These are phyloP conservation scores for Clarireedia paspali DNA, from an alignment of 2,329 filamentous ascomycete genomes.

Conservation along the genomic window DNA sequence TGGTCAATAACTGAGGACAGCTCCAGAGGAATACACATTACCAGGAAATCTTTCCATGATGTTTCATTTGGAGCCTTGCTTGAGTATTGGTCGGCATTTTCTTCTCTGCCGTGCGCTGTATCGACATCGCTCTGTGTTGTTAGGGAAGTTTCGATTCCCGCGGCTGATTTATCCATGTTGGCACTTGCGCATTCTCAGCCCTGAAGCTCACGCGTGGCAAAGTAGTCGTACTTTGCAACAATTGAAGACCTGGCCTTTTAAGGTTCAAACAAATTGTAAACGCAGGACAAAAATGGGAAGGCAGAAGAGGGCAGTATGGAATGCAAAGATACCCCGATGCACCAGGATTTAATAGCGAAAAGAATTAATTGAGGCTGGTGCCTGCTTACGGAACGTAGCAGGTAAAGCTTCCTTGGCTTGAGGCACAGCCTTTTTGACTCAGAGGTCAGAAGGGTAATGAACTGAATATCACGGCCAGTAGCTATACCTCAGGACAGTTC, in stretches of 20 bases:
- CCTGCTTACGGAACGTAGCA: too few relatives aligned
- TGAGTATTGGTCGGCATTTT: neutral
- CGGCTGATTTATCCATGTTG: neutral
- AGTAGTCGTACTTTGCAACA: neutral
- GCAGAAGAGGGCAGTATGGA: too few relatives aligned
- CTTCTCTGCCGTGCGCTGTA: neutral
- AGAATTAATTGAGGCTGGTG: too few relatives aligned
- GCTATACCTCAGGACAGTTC: too few relatives aligned
- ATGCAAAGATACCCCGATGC: too few relatives aligned
- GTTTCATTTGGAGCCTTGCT: slow-evolving; percentile 16
- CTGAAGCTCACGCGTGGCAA: neutral
- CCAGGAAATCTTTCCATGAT: slow-evolving; percentile 19
- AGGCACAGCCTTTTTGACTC: too few relatives aligned
- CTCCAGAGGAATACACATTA: slow-evolving; percentile 1
- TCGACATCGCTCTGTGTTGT: neutral
- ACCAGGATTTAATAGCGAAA: too few relatives aligned
- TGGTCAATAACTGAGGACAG: neutral
- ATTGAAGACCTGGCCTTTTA: neutral
- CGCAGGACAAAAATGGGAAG: too few relatives aligned
- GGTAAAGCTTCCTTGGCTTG: too few relatives aligned
- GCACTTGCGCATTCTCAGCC: neutral
- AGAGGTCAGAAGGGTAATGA: too few relatives aligned
- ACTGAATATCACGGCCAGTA: too few relatives aligned
- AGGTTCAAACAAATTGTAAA: neutral
- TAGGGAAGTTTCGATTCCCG: neutral